Base-by-base conservation (phyloP, 768 basidiomycete genomes). In the Leucosporidium creatinivorum region DNA sequence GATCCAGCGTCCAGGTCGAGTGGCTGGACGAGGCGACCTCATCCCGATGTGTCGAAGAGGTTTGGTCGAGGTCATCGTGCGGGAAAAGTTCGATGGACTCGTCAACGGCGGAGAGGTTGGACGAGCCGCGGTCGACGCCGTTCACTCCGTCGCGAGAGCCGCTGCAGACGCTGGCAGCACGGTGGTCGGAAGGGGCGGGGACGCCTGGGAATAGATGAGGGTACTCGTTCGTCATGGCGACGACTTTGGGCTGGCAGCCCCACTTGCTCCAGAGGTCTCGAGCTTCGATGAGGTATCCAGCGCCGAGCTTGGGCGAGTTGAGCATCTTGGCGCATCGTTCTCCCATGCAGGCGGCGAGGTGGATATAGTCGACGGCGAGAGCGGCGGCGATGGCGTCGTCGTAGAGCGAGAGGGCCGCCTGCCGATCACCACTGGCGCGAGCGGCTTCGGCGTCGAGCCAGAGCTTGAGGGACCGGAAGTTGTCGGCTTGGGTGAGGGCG, bases 211-310 rank as follows among this genome's bases (percentile, higher is more conserved):
- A 72, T 44, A 69, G n/a, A 12, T 30, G 3, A 4, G 67, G 68
- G 39, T 62, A 50, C 3, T 63, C 36, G 18, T 26, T 26, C 28
- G 66, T 68, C 36, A 72, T 59, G 9, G 44, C 23, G 17, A 25
- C 8, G 4, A 56, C 28, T 55, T 69, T 69, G 10, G 71, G 71
- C 19, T 19, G 5, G 30, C 71, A 72, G 6, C 67, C 67, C 71
- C 71, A 72, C 13, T 61, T 58, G 3, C 30, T 12, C 71, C 71
- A 73, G 3, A 19, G 61, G 0, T 58, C 4, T 33, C 65, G 60
- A 0, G 71, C 71, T 17, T 65, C 67, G 62, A 65, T 18, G 50
- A 73, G 54, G 57, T 73, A 73, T 1, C 70, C 71, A 21, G 57
- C 26, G 18, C 47, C 52, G n/a, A 73, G 57, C 63, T 73, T 73